Percentiles rank a stretch among this genome's conserved stretches.
These are phyloP conservation scores for Fusarium hainanense DNA, from an alignment of 2,329 filamentous ascomycete species.

Conservation along the genomic window DNA sequence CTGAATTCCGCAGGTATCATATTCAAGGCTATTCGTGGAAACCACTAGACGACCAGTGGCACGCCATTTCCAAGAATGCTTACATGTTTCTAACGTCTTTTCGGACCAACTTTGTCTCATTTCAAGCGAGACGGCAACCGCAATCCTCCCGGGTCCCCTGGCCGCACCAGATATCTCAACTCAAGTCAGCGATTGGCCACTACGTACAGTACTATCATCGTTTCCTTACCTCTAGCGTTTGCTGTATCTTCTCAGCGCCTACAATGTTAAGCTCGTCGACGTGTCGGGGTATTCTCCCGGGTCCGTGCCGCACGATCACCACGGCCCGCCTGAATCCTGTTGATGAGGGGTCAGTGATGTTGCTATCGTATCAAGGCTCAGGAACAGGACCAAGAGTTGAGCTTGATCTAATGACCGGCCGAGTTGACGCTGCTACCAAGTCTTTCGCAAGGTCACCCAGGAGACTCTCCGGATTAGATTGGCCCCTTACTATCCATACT, in stretches of 20 bases:
- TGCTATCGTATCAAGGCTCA: slow-evolving; percentile 9
- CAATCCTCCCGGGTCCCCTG: slow-evolving; percentile 4
- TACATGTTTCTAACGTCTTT: slow-evolving; percentile 11
- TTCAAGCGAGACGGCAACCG: slow-evolving; percentile 11
- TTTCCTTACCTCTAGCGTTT: slow-evolving; percentile 8
- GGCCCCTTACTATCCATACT: background rate
- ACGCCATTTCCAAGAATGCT: slow-evolving; percentile 10
- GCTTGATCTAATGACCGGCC: background rate
- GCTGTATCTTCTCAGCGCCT: background rate
- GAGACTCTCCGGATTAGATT: background rate
- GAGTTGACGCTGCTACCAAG: background rate
- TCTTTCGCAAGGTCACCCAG: background rate
- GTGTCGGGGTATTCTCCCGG: slow-evolving; percentile 3
- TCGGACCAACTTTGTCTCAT: background rate
- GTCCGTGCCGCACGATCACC: slow-evolving; percentile 30
- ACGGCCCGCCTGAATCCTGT: slow-evolving; percentile 38
- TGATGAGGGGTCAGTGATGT: background rate
- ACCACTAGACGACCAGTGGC: slow-evolving; percentile 5
- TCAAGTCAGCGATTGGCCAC: slow-evolving; percentile 18
- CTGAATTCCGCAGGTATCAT: background rate
- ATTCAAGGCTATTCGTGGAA: slow-evolving; percentile 20
- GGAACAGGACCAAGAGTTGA: background rate
- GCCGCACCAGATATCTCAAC: slow-evolving; percentile 4
- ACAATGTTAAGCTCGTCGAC: background rate
- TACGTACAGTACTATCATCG: background rate